Evolutionary conservation across 345 rosid genomes (phyloP), one percentile per base, ranked within the genome.

Genomic region (Firmiana major): DNA sequence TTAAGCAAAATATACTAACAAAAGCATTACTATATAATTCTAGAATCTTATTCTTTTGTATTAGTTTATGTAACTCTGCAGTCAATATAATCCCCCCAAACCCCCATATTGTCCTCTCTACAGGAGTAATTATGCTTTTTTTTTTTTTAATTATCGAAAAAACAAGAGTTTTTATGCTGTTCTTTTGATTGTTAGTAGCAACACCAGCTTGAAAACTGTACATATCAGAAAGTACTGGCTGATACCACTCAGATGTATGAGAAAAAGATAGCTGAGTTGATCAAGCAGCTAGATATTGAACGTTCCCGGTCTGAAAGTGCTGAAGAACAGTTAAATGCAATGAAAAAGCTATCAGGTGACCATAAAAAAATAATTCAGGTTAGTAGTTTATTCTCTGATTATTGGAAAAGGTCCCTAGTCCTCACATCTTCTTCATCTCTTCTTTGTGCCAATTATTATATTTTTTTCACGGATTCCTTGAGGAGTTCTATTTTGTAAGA

Each of bases 211-310:
- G 92, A 94, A 75, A 84, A 81, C 82, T 89, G 89, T 54, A 79
- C 88, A 49, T 86, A 89, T 85, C 88, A 92, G 81, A 89, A 90
- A 64, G 88, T 85, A 67, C 84, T 90, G 75, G 90, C 90, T 73
- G 94, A 92, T 74, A 85, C 87, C 74, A 92, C 89, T 80, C 89
- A 89, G 82, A 87, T 85, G 87, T 91, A 92, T 71, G 97, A 94
- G 86, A 90, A 78, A 77, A 92, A 89, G 82, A 81, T 94, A 80
- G 85, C 84, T 12, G 92, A 90, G 75, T 74, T 92, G 79, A 81
- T 83, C 75, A 85, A 86, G 83, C 88, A 70, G 75, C 81, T 89
- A 64, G 94, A 92, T 63, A 81, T 81, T 75, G 93, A 92, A 80
- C 83, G 57, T 68, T 76, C 80, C 43, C 79, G 43, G 59, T 77